A percentile compares a stretch with the other conserved stretches of the same genome.
Evolutionary conservation across 2,329 filamentous ascomycete species (phyloP).

Genomic region (Periconia sp.): DNA sequence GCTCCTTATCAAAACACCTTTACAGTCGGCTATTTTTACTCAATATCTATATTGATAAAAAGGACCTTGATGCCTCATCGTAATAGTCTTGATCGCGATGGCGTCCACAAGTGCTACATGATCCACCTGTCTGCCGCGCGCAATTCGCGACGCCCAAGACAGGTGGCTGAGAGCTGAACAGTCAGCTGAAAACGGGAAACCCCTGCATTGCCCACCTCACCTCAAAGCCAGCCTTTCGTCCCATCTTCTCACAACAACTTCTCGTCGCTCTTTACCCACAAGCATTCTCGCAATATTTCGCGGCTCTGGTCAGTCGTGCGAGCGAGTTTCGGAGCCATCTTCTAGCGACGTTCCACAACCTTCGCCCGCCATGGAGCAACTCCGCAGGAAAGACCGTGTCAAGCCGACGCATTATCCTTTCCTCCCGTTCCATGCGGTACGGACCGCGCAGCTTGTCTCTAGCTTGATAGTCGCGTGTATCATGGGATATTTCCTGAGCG

Average conservation of each 20-base stretch:
- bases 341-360: background rate
- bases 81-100: too few relatives aligned
- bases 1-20: too few relatives aligned
- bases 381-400: constrained; percentile 31
- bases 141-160: too few relatives aligned
- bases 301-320: background rate
- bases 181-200: background rate
- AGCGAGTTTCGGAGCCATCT: background rate
- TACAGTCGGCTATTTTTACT: too few relatives aligned
- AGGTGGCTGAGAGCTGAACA: constrained; percentile 4
- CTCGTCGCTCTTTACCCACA: background rate
- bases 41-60: too few relatives aligned
- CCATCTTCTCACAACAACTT: background rate
- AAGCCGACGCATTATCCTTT: constrained; percentile 52
- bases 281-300: background rate
- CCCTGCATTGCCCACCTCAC: background rate
- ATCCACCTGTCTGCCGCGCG: too few relatives aligned
- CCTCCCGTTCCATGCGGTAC: constrained; percentile 51
- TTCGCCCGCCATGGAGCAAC: too few relatives aligned
- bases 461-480: constrained; percentile 59
- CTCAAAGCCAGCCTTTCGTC: background rate
- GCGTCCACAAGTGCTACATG: too few relatives aligned
- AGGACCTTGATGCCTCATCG: too few relatives aligned
- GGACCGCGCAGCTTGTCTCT: constrained; percentile 50
- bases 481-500: constrained; percentile 62